Base-by-base conservation (phyloP, 2,329 filamentous ascomycete species). In the Penicillium olsonii region DNA sequence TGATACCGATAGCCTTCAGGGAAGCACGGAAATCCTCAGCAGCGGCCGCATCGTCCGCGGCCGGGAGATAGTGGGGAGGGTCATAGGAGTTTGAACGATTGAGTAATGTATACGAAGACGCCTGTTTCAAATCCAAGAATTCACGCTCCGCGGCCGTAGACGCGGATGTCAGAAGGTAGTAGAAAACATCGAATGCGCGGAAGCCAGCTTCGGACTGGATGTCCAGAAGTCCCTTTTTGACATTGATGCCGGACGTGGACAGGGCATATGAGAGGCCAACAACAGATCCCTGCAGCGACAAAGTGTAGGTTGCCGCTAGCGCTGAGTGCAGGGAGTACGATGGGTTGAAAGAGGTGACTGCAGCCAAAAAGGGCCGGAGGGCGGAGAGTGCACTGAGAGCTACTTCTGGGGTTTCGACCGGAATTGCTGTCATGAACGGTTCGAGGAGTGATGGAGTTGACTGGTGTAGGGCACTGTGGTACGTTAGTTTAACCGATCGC, bases 101-200 rank as follows among this genome's bases (percentile, higher is more conserved):
- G 15, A 99, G 78, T 1, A 99, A 77, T 5, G 84, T 73, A 68
- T 97, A 99, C 37, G 82, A 79, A 4, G 88, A 87, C 2, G 89
- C 83, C 8, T 84, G 78, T 71, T 90, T 88, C 24, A 99, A 80
- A 20, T 87, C 85, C 12, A 99, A 76, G 53, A 92, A 95, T 67
- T 97, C 92, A 48, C 90, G 81, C 73, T 99, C 94, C 2, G 90
- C 87, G 4, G 87, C 84, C 1, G 90, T 94, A 0, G 94, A 95
- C 0, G 89, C 88, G n/a, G 88, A 91, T 0, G 92, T 95, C 35
- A 97, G 80, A 1, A 99, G 83, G 64, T 96, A 97, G 75, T 99
- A 97, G 67, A 99, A 97, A 42, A 95, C 94, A 66, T 99, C 92
- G 61, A 99, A 99, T 3, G 92, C 94, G 55, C 94, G 86, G 70